Percentiles rank a stretch among this genome's conserved stretches.
These are phyloP conservation scores for Macrolepiota dolichaula DNA, from an alignment of 768 basidiomycete species.

Conservation along the genomic window DNA sequence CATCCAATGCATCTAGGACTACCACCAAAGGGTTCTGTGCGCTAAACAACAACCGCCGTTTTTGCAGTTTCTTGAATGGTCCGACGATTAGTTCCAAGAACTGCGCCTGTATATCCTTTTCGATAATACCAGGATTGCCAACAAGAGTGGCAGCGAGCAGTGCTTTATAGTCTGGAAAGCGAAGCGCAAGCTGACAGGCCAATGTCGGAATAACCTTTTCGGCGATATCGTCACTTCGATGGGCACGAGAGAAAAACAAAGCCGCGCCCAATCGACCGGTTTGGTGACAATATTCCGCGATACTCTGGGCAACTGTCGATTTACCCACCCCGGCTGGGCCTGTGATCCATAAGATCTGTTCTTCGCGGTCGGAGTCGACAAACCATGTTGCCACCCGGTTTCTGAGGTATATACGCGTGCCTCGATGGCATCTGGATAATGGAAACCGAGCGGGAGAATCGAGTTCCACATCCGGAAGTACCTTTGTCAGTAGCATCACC, in stretches of 20 bases:
- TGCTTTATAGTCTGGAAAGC: background rate
- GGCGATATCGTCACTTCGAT: background rate
- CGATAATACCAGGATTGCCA: background rate
- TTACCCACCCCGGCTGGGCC: background rate
- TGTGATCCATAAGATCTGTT: constrained; percentile 1
- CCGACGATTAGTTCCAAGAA: background rate
- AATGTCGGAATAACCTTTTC: background rate
- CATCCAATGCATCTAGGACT: background rate
- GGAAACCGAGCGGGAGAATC: background rate
- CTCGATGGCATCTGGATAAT: background rate
- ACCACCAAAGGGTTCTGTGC: background rate
- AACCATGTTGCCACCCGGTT: background rate
- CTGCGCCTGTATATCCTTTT: background rate
- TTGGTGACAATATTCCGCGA: background rate
- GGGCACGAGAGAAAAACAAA: background rate
- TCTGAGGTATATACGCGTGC: background rate
- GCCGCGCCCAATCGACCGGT: background rate
- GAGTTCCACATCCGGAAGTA: background rate
- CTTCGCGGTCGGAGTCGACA: background rate
- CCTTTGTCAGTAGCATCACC: background rate
- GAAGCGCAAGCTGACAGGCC: background rate
- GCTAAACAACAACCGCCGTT: background rate
- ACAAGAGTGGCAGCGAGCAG: background rate
- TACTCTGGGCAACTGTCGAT: background rate
- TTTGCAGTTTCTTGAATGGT: background rate